Conservation (phyloP, 768 basidiomycete species). For the Boletales sp. region DNA sequence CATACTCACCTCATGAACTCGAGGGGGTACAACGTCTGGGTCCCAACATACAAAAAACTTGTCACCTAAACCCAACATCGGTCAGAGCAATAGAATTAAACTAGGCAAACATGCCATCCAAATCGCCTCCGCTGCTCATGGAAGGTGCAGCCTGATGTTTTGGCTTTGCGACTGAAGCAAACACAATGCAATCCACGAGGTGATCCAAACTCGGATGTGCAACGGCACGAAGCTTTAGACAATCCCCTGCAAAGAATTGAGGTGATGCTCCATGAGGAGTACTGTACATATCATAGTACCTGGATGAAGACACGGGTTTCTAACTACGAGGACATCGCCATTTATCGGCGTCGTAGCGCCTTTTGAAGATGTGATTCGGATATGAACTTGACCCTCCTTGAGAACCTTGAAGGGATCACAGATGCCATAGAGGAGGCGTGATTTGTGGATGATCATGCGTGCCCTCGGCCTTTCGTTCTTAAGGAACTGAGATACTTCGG, state of each 20-base stretch:
- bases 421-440: constrained; percentile 60
- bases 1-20: constrained; percentile 46
- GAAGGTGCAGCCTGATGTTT: constrained; percentile 62
- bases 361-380: constrained; percentile 51
- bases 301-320: constrained; percentile 69
- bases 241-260: constrained; percentile 44
- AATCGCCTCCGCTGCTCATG: constrained; percentile 68
- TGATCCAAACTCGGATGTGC: constrained; percentile 47
- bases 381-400: constrained; percentile 60
- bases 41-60: constrained; percentile 73
- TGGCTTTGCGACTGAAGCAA: constrained; percentile 53
- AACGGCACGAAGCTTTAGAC: constrained; percentile 60
- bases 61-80: constrained; percentile 42
- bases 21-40: constrained; percentile 53
- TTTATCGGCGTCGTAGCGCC: constrained; percentile 56
- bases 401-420: constrained; percentile 65
- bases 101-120: constrained; percentile 42
- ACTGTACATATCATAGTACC: constrained; percentile 36
- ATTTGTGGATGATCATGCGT: constrained; percentile 60
- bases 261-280: not conserved
- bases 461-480: constrained; percentile 54
- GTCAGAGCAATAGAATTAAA: not conserved
- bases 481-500: constrained; percentile 48
- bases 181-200: constrained; percentile 65
- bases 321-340: constrained; percentile 58